Conservation (phyloP, 2,329 filamentous ascomycete species). For the Didymella pomorum region DNA sequence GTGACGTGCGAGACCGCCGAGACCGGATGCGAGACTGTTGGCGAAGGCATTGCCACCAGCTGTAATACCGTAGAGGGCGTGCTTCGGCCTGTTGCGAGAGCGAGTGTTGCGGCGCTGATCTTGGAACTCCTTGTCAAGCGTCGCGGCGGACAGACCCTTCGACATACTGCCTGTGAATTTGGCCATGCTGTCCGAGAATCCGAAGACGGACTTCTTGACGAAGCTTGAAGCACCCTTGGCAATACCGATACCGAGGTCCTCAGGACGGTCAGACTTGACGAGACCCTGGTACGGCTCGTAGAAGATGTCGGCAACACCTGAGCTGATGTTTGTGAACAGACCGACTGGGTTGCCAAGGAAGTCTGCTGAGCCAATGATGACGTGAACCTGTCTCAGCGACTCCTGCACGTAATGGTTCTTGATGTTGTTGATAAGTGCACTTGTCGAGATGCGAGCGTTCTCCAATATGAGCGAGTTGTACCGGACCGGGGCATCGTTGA, state of each 20-base stretch:
- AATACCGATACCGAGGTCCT: conserved; percentile 93
- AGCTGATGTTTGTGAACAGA: conserved; percentile 97
- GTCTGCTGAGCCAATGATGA: conserved; percentile 95
- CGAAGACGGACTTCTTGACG: conserved; percentile 98
- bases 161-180: conserved; percentile 98
- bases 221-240: conserved; percentile 97
- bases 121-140: conserved; percentile 98
- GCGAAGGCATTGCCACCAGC: conserved; percentile 95
- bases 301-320: conserved; percentile 96
- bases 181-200: conserved; percentile 94
- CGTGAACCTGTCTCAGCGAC: conserved; percentile 93
- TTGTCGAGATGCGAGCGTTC: conserved; percentile 89
- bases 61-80: conserved; percentile 94
- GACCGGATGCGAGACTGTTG: conserved; percentile 89
- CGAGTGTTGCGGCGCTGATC: conserved; percentile 93
- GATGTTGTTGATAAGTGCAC: conserved; percentile 83
- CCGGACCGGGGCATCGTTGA: conserved; percentile 95
- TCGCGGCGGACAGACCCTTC: conserved; percentile 93
- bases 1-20: conserved; percentile 91
- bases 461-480: conserved; percentile 94
- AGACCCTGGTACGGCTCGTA: conserved; percentile 99
- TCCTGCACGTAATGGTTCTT: conserved; percentile 97
- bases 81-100: conserved; percentile 92
- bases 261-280: conserved; percentile 93
- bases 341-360: conserved; percentile 98